Evolutionary conservation across 2,329 filamentous ascomycete genomes (phyloP), one percentile per base, ranked within the genome.

Genomic region (Talaromyces sp.): DNA sequence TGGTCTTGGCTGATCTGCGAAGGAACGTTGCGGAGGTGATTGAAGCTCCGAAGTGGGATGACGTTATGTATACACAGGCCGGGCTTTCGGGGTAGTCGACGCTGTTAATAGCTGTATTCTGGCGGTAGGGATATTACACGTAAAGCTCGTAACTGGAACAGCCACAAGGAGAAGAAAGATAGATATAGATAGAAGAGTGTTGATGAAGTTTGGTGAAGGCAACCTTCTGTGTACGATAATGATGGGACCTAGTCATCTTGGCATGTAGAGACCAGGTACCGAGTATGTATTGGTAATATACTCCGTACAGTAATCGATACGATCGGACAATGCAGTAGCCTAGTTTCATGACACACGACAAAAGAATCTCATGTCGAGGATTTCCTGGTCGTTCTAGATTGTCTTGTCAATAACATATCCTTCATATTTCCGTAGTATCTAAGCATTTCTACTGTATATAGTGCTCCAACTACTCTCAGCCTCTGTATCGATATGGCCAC

Each of bases 61-160:
- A 66, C 60, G 64, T 66, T 66, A 62, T 65, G 25, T 43, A 58
- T 25, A 19, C 40, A 53, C 29, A 62, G 47, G 34, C 13, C 22
- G 40, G 17, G 22, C 3, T 22, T 5, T 54, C 8, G 10, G 34
- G 11, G 4, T 5, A 15, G n/a, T 31, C 47, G 31, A 19, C 5
- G 36, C 5, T 15, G 19, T 31, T 53, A 17, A 29, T 25, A 43
- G 31, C 47, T 62, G 4, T 62, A 7, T 5, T 40, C 22, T 22
- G n/a, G 17, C 36, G 25, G 5, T 53, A 27, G 17, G 15, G 13
- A 22, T 19, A 56, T 25, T 13, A 27, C 1, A 17, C 8, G 5
- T 22, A 22, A 5, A 22, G 17, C 22, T 5, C 7, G 27, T 54
- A 17, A 43, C 22, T n/a, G n/a, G 58, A 22, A 17, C 40, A 47